A percentile compares a stretch with the other conserved stretches of the same genome.
Conservation (phyloP, 495 filamentous ascomycete genomes). For the Evernia prunastri region DNA sequence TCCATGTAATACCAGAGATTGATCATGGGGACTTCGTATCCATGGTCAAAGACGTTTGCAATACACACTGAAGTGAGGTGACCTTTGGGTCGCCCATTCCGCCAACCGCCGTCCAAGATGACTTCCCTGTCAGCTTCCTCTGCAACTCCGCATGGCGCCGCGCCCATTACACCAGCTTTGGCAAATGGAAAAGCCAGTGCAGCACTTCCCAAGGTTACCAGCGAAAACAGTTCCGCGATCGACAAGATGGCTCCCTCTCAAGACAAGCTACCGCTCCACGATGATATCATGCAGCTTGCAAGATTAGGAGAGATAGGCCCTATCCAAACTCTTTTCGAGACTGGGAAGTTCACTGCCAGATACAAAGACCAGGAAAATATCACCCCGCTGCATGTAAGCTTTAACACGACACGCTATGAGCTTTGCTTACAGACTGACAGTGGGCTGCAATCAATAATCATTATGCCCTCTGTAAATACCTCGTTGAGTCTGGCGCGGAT, state of each 20-base stretch:
- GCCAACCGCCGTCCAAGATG: neutral
- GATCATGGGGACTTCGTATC: neutral
- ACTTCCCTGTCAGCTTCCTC: neutral
- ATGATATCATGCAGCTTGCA: slow-evolving; percentile 95
- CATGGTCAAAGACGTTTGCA: neutral
- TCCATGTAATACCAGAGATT: neutral
- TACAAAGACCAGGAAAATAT: slow-evolving; percentile 87
- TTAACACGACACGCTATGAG: neutral
- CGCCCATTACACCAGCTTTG: slow-evolving; percentile 30
- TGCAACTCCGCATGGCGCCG: slow-evolving; percentile 7
- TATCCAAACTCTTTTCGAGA: slow-evolving; percentile 84
- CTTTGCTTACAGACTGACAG: slow-evolving; percentile 42
- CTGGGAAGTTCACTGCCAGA: slow-evolving; percentile 68
- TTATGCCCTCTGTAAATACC: slow-evolving; percentile 90
- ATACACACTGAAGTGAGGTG: neutral
- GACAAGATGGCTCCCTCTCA: slow-evolving; percentile 50
- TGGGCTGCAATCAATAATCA: slow-evolving; percentile 99
- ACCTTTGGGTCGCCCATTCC: neutral
- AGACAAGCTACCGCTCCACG: slow-evolving; percentile 53
- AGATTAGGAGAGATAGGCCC: slow-evolving; percentile 75
- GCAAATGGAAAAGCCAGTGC: slow-evolving; percentile 51
- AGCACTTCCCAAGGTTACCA: slow-evolving; percentile 51
- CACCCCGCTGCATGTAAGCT: slow-evolving; percentile 85
- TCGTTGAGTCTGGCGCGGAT: slow-evolving; percentile 81
- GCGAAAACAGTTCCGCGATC: slow-evolving; percentile 59